phyloP scores from a whole-genome alignment of 176 grass and related monocot genomes.

The Secale cereale region DNA sequence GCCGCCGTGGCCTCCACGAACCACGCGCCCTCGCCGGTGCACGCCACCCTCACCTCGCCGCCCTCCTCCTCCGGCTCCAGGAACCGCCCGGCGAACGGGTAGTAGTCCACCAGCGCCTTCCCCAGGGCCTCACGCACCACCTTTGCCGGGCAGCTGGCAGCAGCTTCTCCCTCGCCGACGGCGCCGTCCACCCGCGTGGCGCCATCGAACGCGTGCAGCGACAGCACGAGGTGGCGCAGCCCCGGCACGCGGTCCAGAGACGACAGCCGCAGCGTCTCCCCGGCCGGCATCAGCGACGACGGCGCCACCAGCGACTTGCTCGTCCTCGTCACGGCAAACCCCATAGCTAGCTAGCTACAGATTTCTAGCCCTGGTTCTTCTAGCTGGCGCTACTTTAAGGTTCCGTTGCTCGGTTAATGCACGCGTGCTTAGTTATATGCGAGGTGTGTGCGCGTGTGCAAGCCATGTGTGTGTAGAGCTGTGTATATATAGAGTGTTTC shows the following conservation, averaged over 20 bases:
- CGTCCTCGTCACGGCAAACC: conserved; percentile 53
- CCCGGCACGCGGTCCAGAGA: conserved; percentile 76
- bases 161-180: not conserved
- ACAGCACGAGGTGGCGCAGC: conserved; percentile 68
- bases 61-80: conserved; percentile 25
- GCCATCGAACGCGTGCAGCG: conserved; percentile 58
- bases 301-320: conserved; percentile 44
- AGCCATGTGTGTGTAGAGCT: not conserved
- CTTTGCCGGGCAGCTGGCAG: not conserved
- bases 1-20: conserved; percentile 61
- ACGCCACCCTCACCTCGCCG: conserved; percentile 44
- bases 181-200: not conserved
- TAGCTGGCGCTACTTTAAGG: not conserved
- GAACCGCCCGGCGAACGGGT: conserved; percentile 73
- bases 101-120: conserved; percentile 66
- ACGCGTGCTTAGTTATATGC: not conserved
- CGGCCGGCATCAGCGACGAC: conserved; percentile 37
- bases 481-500: not conserved
- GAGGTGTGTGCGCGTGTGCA: not conserved
- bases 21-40: conserved; percentile 73
- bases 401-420: not conserved
- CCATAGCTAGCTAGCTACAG: not conserved
- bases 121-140: conserved; percentile 50
- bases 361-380: not conserved
- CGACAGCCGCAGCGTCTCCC: conserved; percentile 56